Evolutionary conservation across 2,329 filamentous ascomycete genomes (phyloP).

Genomic region (Pestalotiopsis sp.): DNA sequence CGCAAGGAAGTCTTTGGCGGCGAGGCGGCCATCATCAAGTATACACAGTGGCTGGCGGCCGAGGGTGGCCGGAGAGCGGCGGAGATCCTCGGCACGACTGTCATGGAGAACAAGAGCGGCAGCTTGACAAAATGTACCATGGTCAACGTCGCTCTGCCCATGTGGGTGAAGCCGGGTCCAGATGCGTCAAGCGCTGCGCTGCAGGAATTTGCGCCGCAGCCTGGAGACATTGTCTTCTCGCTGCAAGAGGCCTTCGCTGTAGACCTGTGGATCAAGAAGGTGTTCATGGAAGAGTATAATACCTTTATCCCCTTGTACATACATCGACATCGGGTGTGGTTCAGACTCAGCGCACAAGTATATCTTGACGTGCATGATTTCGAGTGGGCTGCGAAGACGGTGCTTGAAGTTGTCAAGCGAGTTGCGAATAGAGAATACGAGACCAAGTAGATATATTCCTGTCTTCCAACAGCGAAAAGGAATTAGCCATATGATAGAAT

Average conservation of each 20-base stretch:
- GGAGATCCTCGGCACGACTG: conserved; percentile 66
- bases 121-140: conserved; percentile 71
- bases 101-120: conserved; percentile 67
- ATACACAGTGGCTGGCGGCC: conserved; percentile 65
- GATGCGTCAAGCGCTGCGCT: conserved; percentile 18
- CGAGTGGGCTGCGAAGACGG: conserved; percentile 63
- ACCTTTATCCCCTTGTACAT: conserved; percentile 72
- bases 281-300: conserved; percentile 60
- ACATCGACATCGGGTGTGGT: conserved; percentile 68
- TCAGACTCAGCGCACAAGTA: conserved; percentile 77
- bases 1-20: conserved; percentile 71
- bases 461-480: neutral
- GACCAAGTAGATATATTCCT: neutral
- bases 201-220: neutral
- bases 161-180: conserved; percentile 7
- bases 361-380: conserved; percentile 85
- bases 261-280: conserved; percentile 60
- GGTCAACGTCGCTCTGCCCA: conserved; percentile 73
- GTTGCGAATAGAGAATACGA: conserved; percentile 36
- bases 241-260: conserved; percentile 38
- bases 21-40: conserved; percentile 69
- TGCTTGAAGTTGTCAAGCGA: conserved; percentile 54
- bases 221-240: conserved; percentile 27
- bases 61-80: conserved; percentile 66
- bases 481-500: neutral